Percentiles rank a stretch among this genome's conserved stretches.
Conservation (phyloP, 2,329 filamentous ascomycete genomes). For the Nectriaceae sp. region DNA sequence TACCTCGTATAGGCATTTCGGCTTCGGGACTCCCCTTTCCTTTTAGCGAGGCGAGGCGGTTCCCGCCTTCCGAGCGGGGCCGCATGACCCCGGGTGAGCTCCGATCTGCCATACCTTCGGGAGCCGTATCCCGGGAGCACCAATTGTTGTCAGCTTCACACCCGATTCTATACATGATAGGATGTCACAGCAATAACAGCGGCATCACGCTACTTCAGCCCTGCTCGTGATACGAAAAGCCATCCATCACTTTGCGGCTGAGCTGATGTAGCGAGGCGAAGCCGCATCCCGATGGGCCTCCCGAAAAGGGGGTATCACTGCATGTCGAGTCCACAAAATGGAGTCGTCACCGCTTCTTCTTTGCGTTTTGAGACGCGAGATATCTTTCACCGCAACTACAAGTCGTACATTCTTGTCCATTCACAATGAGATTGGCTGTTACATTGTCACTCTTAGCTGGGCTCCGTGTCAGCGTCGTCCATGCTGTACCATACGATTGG, state of each 20-base stretch:
- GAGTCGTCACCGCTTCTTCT: conserved; percentile 12
- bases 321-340: conserved; percentile 19
- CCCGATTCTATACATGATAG: background rate
- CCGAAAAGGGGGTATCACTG: conserved; percentile 17
- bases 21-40: background rate
- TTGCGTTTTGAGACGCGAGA: background rate
- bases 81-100: conserved; percentile 1
- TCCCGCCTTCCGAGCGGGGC: conserved; percentile 3
- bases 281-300: background rate
- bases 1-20: background rate
- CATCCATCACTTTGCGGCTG: no score
- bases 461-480: conserved; percentile 7
- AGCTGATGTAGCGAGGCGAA: conserved; percentile 3
- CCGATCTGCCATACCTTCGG: conserved; percentile 4
- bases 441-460: conserved; percentile 19
- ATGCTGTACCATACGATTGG: conserved; percentile 8
- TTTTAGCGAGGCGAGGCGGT: conserved; percentile 7
- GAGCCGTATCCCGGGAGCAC: conserved; percentile 8
- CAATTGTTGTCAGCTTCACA: background rate
- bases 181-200: background rate
- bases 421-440: conserved; percentile 19
- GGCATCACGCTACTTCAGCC: background rate
- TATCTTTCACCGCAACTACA: conserved; percentile 4
- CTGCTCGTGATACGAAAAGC: background rate
- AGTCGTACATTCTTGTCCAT: conserved; percentile 12